A percentile compares a stretch with the other conserved stretches of the same genome.
phyloP scores from a whole-genome alignment of 345 rosid genomes.

The Noccaea caerulescens region DNA sequence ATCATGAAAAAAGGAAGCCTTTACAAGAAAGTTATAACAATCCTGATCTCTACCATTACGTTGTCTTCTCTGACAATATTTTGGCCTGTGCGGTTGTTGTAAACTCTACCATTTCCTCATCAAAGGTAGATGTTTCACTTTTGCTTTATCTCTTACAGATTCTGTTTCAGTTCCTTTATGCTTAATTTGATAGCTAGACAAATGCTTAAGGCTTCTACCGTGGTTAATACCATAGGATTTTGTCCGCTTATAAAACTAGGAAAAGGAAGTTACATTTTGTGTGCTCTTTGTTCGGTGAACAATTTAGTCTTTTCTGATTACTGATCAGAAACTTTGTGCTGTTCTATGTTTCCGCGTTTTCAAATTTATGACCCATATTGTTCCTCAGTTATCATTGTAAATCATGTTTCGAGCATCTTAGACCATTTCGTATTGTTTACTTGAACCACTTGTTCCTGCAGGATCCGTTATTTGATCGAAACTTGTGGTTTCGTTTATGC shows the following conservation, averaged over 20 bases:
- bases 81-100: conserved; percentile 89
- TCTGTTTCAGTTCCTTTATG: conserved; percentile 22
- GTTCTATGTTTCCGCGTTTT: conserved; percentile 22
- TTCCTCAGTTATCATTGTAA: conserved; percentile 10
- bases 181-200: conserved; percentile 11
- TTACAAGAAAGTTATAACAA: conserved; percentile 55
- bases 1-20: conserved; percentile 62
- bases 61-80: conserved; percentile 88
- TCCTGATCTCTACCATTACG: conserved; percentile 73
- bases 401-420: conserved; percentile 9
- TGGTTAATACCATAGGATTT: neutral
- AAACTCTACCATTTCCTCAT: conserved; percentile 71
- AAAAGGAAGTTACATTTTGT: conserved; percentile 7
- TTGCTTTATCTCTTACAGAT: conserved; percentile 1
- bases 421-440: neutral
- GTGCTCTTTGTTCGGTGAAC: conserved; percentile 7
- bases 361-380: conserved; percentile 3
- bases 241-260: conserved; percentile 16
- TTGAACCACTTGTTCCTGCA: conserved; percentile 8
- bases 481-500: conserved; percentile 15
- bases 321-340: neutral
- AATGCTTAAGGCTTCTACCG: conserved; percentile 17
- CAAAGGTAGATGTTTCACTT: conserved; percentile 56
- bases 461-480: neutral
- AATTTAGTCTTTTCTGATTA: neutral